phyloP scores from a whole-genome alignment of 2,329 filamentous ascomycete species.

The Alternaria ventricosa region DNA sequence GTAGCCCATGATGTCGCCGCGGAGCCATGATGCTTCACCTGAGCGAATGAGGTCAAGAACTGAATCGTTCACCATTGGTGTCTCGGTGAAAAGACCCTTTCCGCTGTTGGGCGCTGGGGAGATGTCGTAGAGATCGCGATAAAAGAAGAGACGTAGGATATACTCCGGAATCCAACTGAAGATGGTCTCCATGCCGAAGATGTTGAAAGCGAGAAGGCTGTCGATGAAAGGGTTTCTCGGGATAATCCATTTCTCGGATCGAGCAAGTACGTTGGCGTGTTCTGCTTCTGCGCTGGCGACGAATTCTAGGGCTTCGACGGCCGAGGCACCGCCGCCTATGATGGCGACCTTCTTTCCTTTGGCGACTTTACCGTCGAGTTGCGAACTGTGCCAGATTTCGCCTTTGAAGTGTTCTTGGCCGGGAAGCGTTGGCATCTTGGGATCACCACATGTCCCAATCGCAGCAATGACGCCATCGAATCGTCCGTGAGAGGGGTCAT shows the following conservation, averaged over 20 bases:
- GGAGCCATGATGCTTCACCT: constrained; percentile 77
- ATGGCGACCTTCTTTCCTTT: constrained; percentile 77
- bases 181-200: constrained; percentile 77
- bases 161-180: constrained; percentile 80
- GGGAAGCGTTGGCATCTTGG: constrained; percentile 73
- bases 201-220: constrained; percentile 74
- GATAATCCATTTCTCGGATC: constrained; percentile 87
- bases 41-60: constrained; percentile 76
- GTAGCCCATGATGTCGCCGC: constrained; percentile 77
- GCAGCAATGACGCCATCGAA: constrained; percentile 83
- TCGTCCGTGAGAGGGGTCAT: constrained; percentile 70
- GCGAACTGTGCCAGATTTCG: constrained; percentile 74
- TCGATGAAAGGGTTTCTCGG: constrained; percentile 80
- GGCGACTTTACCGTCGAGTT: constrained; percentile 74
- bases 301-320: constrained; percentile 83
- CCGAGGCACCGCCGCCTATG: constrained; percentile 80
- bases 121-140: constrained; percentile 78
- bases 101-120: constrained; percentile 62
- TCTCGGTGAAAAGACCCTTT: constrained; percentile 80
- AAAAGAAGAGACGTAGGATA: constrained; percentile 79
- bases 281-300: constrained; percentile 70
- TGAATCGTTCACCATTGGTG: constrained; percentile 86
- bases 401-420: constrained; percentile 77
- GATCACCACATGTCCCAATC: constrained; percentile 80
- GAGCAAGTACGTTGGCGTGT: constrained; percentile 74